A percentile compares a stretch with the other conserved stretches of the same genome.
Conservation (phyloP, 1,284 basidiomycete species). For the Ceratobasidium sp. region DNA sequence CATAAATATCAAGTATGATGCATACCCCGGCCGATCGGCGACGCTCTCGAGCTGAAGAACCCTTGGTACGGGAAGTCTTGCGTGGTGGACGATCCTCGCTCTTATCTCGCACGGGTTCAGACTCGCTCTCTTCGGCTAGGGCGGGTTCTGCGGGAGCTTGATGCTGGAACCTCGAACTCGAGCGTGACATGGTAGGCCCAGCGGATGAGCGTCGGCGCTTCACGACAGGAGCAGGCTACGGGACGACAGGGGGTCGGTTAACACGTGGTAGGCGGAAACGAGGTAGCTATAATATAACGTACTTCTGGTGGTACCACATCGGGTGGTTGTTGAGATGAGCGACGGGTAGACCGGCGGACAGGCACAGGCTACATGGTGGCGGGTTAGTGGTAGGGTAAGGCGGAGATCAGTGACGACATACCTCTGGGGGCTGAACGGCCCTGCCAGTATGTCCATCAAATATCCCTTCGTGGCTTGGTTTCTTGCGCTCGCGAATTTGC, state of each 20-base stretch:
- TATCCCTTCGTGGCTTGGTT: conserved; percentile 79
- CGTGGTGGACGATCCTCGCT: conserved; percentile 17
- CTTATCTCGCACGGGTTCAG: conserved; percentile 61
- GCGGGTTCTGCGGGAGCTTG: conserved; percentile 55
- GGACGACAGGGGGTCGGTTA: conserved; percentile 45
- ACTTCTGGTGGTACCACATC: conserved; percentile 53
- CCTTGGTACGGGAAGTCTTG: conserved; percentile 32
- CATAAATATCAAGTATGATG: background rate
- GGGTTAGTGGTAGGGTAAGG: conserved; percentile 3
- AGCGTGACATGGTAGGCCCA: conserved; percentile 64
- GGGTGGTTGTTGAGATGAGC: conserved; percentile 59
- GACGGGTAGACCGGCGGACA: conserved; percentile 59
- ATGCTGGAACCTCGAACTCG: conserved; percentile 51
- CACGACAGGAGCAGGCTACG: conserved; percentile 27
- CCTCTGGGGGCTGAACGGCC: conserved; percentile 30
- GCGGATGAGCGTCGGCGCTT: conserved; percentile 72
- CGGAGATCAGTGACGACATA: conserved; percentile 21
- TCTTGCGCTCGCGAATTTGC: conserved; percentile 67
- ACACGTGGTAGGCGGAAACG: conserved; percentile 43
- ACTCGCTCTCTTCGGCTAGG: conserved; percentile 76
- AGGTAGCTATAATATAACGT: conserved; percentile 57
- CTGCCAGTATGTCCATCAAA: conserved; percentile 75
- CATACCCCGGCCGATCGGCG: conserved; percentile 38
- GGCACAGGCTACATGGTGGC: conserved; percentile 43
- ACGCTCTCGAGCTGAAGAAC: conserved; percentile 17